phyloP scores from a whole-genome alignment of 495 filamentous ascomycete genomes.

The Terfezia boudieri region DNA sequence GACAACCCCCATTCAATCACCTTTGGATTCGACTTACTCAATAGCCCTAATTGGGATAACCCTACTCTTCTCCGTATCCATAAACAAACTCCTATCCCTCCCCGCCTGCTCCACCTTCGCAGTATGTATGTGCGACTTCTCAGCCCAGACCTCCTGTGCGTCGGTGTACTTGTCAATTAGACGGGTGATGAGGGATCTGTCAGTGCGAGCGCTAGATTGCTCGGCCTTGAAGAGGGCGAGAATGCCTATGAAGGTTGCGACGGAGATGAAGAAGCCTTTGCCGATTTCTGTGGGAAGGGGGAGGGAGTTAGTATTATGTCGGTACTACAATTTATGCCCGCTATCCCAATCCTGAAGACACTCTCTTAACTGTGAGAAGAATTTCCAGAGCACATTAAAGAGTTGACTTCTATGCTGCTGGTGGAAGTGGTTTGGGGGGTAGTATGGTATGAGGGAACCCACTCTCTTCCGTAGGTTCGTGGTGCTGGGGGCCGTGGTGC shows the following conservation, averaged over 20 bases:
- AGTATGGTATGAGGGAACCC: too few species aligned
- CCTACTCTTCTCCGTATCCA: slow-evolving; percentile 27
- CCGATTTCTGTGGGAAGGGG: slow-evolving; percentile 6
- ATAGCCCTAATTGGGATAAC: slow-evolving; percentile 36
- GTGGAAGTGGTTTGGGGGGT: background rate
- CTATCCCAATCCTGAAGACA: background rate
- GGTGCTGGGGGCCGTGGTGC: background rate
- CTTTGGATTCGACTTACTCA: slow-evolving; percentile 33
- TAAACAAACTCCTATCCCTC: slow-evolving; percentile 41
- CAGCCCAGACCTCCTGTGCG: slow-evolving; percentile 29
- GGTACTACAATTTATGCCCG: background rate
- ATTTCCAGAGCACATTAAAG: background rate
- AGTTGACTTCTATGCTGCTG: background rate
- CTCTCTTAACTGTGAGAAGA: background rate
- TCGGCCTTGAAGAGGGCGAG: slow-evolving; percentile 36
- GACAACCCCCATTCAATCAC: too few species aligned
- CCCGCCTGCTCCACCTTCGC: slow-evolving; percentile 46
- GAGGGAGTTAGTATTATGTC: background rate
- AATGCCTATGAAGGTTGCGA: slow-evolving; percentile 34
- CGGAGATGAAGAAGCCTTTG: slow-evolving; percentile 37
- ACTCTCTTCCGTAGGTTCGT: background rate
- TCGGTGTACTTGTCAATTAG: slow-evolving; percentile 33
- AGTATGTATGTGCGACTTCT: slow-evolving; percentile 40
- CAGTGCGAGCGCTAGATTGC: slow-evolving; percentile 26
- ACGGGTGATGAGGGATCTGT: slow-evolving; percentile 31